A percentile compares a stretch with the other conserved stretches of the same genome.
phyloP scores from a whole-genome alignment of 2,329 filamentous ascomycete species.

The Sarocladiaceae sp. region DNA sequence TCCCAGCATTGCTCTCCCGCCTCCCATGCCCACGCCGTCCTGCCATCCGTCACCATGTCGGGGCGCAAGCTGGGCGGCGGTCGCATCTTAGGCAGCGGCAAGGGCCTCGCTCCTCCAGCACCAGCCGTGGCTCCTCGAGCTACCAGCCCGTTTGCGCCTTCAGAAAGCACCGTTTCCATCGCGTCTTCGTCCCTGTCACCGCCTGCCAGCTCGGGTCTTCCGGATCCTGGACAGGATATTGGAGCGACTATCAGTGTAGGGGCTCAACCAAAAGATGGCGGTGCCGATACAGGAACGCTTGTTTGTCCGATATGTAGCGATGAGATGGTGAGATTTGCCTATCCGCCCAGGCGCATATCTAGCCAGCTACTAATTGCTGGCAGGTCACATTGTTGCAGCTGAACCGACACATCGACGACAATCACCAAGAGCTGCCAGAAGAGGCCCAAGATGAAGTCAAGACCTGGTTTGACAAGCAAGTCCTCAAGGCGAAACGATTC shows the following conservation, averaged over 20 bases:
- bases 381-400: constrained; percentile 88
- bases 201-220: constrained; percentile 53
- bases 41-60: constrained; percentile 53
- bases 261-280: constrained; percentile 44
- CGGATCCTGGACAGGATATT: constrained; percentile 70
- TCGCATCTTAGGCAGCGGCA: constrained; percentile 81
- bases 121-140: constrained; percentile 36
- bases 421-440: constrained; percentile 81
- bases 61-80: constrained; percentile 85
- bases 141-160: constrained; percentile 45
- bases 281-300: constrained; percentile 52
- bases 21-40: constrained; percentile 5
- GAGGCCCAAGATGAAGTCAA: constrained; percentile 90
- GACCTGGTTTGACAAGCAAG: constrained; percentile 94
- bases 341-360: neutral
- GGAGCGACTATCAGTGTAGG: constrained; percentile 70
- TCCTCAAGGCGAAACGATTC: constrained; percentile 87
- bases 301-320: constrained; percentile 97
- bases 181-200: constrained; percentile 66
- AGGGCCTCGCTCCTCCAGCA: constrained; percentile 64
- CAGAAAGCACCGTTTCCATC: constrained; percentile 70
- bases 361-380: neutral
- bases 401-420: constrained; percentile 80
- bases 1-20: too few relatives aligned
- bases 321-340: constrained; percentile 74